Percentiles rank a stretch among this genome's conserved stretches.
phyloP scores from a whole-genome alignment of 2,329 filamentous ascomycete genomes.

The Fusarium pininemorale region DNA sequence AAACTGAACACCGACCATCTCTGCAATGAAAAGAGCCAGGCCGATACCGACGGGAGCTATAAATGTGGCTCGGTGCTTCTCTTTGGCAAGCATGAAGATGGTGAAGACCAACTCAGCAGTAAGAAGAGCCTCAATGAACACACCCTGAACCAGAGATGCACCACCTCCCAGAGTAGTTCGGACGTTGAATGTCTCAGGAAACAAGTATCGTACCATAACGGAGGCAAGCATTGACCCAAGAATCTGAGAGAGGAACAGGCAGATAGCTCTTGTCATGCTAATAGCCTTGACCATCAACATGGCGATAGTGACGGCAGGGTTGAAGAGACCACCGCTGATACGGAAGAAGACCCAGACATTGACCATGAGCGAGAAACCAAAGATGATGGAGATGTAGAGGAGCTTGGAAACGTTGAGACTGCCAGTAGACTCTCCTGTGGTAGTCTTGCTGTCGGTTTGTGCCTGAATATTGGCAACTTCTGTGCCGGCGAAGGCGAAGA shows the following conservation, averaged over 20 bases:
- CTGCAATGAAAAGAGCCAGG: slow-evolving; percentile 55
- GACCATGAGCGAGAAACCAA: slow-evolving; percentile 56
- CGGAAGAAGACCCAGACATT: slow-evolving; percentile 61
- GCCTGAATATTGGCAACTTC: slow-evolving; percentile 53
- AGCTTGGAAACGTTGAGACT: slow-evolving; percentile 56
- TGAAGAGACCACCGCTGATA: slow-evolving; percentile 52
- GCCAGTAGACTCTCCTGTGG: slow-evolving; percentile 53
- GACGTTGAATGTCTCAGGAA: slow-evolving; percentile 55
- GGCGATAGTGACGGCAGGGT: slow-evolving; percentile 57
- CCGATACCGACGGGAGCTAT: slow-evolving; percentile 60
- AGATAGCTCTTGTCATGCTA: slow-evolving; percentile 53
- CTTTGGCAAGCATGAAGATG: slow-evolving; percentile 62
- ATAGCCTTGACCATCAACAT: slow-evolving; percentile 62
- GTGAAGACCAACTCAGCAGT: slow-evolving; percentile 59
- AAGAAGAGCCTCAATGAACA: slow-evolving; percentile 60
- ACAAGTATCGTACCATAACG: slow-evolving; percentile 53
- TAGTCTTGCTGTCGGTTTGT: slow-evolving; percentile 48
- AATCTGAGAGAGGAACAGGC: slow-evolving; percentile 62
- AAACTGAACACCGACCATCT: slow-evolving; percentile 58
- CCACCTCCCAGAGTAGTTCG: slow-evolving; percentile 52
- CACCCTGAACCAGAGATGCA: slow-evolving; percentile 54
- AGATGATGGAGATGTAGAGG: slow-evolving; percentile 53
- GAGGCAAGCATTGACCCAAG: slow-evolving; percentile 56
- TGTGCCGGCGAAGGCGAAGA: slow-evolving; percentile 55
- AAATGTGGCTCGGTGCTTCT: slow-evolving; percentile 59